Evolutionary conservation across 345 rosid species (phyloP), one percentile per base, ranked within the genome.

Genomic region (Laguncularia racemosa): DNA sequence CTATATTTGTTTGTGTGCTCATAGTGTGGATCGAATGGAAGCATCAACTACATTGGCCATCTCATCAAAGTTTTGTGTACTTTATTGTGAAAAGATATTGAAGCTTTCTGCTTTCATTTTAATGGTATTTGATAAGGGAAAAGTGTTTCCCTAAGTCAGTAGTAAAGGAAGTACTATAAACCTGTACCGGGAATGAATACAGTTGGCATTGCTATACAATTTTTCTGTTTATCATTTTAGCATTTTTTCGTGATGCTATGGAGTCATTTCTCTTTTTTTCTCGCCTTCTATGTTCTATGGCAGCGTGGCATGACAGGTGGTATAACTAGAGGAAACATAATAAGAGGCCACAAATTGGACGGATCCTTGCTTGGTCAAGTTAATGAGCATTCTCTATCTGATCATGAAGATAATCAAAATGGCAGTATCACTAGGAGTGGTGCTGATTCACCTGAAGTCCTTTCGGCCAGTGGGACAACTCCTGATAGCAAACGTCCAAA

Each of bases 321-420:
- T 12, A 56, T 20, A 56, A 61, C 73, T 44, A 73, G 82, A 75
- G 76, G 64, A 69, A 89, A 89, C 71, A 63, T 73, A 52, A 69
- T 85, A 58, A 73, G 67, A 53, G 81, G 81, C 45, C 55, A 17
- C 40, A 65, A 64, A 58, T 53, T 74, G 60, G 72, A 50, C 53
- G 84, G 69, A 55, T 59, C 71, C 3, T 56, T 71, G 53, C 58
- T 57, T 26, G 65, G 53, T 72, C 84, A 65, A 66, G 67, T 45
- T 57, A 76, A 58, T 6, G 80, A 58, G 58, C 44, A 28, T 26
- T 20, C 58, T 64, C 12, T 26, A 20, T 54, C 61, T 20, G 83
- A 66, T 43, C 59, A 58, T 21, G 86, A 78, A 57, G 71, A 66
- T 71, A 14, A 60, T 28, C 58, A 72, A 57, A 72, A 73, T 60